phyloP scores from a whole-genome alignment of 345 rosid genomes.

The Camelina hispida region DNA sequence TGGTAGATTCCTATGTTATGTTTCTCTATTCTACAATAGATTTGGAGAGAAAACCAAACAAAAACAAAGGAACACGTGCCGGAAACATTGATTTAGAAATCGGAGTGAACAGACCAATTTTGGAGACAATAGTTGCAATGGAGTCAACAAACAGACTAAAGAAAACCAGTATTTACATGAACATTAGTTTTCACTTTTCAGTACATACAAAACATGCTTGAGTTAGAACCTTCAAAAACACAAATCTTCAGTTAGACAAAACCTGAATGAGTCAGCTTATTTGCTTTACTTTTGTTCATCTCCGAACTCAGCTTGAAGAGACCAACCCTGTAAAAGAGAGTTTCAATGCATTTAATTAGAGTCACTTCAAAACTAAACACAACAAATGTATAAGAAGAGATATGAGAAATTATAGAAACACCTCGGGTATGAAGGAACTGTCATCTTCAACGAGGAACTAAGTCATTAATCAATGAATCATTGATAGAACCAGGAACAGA shows the following conservation, averaged over 20 bases:
- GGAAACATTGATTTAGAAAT: not conserved
- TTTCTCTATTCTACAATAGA: not conserved
- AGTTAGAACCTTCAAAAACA: not conserved
- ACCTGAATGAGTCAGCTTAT: not conserved
- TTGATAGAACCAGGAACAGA: constrained; percentile 5
- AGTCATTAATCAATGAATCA: constrained; percentile 6
- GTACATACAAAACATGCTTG: not conserved
- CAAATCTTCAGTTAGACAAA: not conserved
- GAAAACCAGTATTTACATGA: not conserved
- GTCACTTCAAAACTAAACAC: not conserved
- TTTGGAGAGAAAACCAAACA: not conserved
- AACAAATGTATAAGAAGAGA: not conserved
- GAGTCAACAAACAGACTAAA: not conserved
- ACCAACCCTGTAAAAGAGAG: not conserved
- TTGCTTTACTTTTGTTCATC: not conserved
- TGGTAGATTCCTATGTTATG: not conserved
- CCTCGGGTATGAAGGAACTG: not conserved
- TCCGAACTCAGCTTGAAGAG: not conserved
- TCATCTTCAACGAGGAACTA: constrained; percentile 34
- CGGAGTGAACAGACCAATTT: not conserved
- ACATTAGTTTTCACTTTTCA: not conserved
- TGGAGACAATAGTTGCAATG: not conserved
- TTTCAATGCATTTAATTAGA: not conserved
- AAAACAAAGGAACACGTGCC: not conserved
- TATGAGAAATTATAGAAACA: not conserved